Percentiles rank a stretch among this genome's conserved stretches.
These are phyloP conservation scores for Solanum sejunctum DNA, from an alignment of 257 asterid genomes.

Conservation along the genomic window DNA sequence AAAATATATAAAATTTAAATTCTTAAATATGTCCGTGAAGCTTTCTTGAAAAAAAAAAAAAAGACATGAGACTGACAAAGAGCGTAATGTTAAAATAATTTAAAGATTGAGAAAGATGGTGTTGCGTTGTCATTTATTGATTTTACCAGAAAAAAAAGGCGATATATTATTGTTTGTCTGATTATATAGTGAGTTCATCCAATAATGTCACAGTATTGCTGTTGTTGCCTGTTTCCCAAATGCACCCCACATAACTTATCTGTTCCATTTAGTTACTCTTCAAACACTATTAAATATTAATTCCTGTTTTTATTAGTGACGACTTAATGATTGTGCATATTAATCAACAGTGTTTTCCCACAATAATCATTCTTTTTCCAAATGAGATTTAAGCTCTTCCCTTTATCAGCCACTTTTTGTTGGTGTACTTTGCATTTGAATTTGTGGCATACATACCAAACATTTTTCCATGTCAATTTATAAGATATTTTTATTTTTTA, in stretches of 20 bases:
- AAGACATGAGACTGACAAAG: neutral
- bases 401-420: neutral
- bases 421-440: no score
- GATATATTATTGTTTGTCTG: neutral
- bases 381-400: neutral
- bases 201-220: neutral
- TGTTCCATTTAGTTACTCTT: neutral
- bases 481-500: no score
- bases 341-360: neutral
- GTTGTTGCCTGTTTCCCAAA: neutral
- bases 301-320: neutral
- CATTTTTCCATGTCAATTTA: no score
- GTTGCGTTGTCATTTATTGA: conserved; percentile 1
- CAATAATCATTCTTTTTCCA: neutral
- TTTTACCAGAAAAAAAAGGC: neutral
- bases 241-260: neutral
- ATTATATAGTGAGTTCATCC: neutral
- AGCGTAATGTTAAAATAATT: neutral
- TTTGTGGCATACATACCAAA: no score
- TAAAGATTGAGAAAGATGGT: neutral
- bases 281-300: neutral
- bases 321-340: neutral
- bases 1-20: no score
- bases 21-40: no score
- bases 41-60: neutral